Percentiles rank a stretch among this genome's conserved stretches.
Evolutionary conservation across 148 eudicot genomes (phyloP).

Genomic region (Cornus florida): DNA sequence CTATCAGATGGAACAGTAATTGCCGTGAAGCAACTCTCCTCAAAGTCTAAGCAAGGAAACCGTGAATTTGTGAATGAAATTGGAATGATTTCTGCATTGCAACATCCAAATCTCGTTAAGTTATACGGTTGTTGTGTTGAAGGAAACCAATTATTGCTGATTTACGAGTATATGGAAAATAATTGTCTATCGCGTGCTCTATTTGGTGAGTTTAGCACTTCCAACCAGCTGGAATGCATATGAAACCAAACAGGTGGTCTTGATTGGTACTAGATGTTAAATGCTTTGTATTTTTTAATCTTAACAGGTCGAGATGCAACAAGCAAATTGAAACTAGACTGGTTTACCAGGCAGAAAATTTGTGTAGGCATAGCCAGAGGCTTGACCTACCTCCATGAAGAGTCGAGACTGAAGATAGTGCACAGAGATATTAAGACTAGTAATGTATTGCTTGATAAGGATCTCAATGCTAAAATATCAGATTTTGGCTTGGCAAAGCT

Average conservation of each 20-base stretch:
- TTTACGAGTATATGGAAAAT: conserved; percentile 66
- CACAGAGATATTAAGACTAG: conserved; percentile 65
- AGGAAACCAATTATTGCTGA: conserved; percentile 52
- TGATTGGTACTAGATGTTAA: neutral
- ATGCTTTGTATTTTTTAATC: neutral
- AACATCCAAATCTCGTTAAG: conserved; percentile 58
- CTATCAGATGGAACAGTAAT: conserved; percentile 52
- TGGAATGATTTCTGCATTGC: conserved; percentile 59
- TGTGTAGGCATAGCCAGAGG: conserved; percentile 61
- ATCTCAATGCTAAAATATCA: conserved; percentile 55
- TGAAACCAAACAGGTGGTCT: neutral
- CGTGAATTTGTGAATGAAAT: conserved; percentile 60
- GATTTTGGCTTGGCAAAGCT: conserved; percentile 68
- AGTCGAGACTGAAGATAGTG: conserved; percentile 53
- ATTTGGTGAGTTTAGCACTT: conserved; percentile 35
- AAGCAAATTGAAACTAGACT: conserved; percentile 35
- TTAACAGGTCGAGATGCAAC: conserved; percentile 33
- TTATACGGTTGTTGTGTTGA: conserved; percentile 62
- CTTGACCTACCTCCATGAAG: conserved; percentile 59
- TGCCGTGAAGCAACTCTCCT: conserved; percentile 60
- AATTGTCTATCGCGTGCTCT: conserved; percentile 53
- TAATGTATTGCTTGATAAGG: conserved; percentile 56
- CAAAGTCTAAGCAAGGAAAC: conserved; percentile 61
- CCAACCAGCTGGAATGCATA: neutral
- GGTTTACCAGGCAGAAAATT: conserved; percentile 50